Conservation (phyloP, 768 basidiomycete genomes). For the Trametes punicea region DNA sequence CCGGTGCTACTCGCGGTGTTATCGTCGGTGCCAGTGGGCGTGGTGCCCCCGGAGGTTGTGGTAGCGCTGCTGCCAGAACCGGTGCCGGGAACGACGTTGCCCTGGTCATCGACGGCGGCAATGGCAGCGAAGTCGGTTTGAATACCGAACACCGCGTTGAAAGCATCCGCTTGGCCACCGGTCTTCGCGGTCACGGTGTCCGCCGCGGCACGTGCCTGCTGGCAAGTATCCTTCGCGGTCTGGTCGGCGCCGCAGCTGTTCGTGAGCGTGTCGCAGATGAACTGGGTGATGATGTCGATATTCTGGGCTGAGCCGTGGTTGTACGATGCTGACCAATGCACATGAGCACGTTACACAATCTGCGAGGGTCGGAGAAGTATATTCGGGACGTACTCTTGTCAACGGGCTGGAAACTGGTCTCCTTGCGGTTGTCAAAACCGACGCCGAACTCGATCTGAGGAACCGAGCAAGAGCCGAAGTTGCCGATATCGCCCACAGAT, state of each 20-base stretch:
- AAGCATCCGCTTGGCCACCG: conserved; percentile 58
- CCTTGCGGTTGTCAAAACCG: conserved; percentile 51
- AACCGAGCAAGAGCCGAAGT: conserved; percentile 55
- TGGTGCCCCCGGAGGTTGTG: conserved; percentile 10
- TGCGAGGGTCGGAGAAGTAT: too few relatives aligned
- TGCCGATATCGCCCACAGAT: conserved; percentile 21
- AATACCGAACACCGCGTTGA: conserved; percentile 59
- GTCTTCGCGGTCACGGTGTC: conserved; percentile 26
- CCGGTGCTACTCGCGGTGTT: conserved; percentile 14
- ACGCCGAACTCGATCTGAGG: conserved; percentile 53
- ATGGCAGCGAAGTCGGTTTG: conserved; percentile 48
- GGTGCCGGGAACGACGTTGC: conserved; percentile 32
- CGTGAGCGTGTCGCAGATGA: conserved; percentile 53
- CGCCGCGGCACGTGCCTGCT: conserved; percentile 32
- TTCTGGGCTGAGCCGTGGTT: conserved; percentile 58
- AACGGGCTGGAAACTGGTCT: conserved; percentile 52
- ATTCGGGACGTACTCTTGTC: conserved; percentile 37
- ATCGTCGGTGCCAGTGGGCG: conserved; percentile 11
- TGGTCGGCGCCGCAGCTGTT: conserved; percentile 54
- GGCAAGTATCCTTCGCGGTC: conserved; percentile 51
- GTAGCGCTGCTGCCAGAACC: conserved; percentile 14
- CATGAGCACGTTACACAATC: too few relatives aligned
- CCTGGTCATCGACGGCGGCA: conserved; percentile 43
- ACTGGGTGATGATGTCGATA: conserved; percentile 55
- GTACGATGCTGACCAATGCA: conserved; percentile 39